A percentile compares a stretch with the other conserved stretches of the same genome.
Evolutionary conservation across 2,329 filamentous ascomycete species (phyloP).

Genomic region (Aspergillus clavatus): DNA sequence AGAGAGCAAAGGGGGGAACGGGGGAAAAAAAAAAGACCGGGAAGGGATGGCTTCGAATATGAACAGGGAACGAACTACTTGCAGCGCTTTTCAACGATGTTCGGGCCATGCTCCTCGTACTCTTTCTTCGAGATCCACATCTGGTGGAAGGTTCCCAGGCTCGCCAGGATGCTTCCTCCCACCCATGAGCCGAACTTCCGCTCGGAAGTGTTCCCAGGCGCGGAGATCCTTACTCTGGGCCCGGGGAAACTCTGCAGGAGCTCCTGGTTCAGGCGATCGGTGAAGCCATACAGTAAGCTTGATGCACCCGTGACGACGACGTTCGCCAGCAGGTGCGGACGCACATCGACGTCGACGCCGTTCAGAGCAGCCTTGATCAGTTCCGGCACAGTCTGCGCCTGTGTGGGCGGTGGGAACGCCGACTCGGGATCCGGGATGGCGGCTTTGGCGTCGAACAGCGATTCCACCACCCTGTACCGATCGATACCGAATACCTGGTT

Average conservation of each 20-base stretch:
- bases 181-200: conserved; percentile 92
- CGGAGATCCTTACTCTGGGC: conserved; percentile 80
- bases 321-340: conserved; percentile 76
- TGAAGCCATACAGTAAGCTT: conserved; percentile 84
- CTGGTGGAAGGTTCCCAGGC: conserved; percentile 95
- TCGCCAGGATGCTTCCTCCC: conserved; percentile 90
- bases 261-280: conserved; percentile 82
- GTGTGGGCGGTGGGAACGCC: conserved; percentile 51
- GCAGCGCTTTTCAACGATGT: conserved; percentile 93
- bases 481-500: conserved; percentile 93
- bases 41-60: not conserved
- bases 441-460: conserved; percentile 81
- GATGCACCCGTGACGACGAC: conserved; percentile 89
- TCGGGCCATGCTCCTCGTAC: conserved; percentile 88
- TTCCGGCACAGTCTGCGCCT: conserved; percentile 75
- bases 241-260: conserved; percentile 76
- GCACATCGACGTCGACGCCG: conserved; percentile 82
- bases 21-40: conserved; percentile 1
- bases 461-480: conserved; percentile 79
- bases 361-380: conserved; percentile 73
- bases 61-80: conserved; percentile 53
- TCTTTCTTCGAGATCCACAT: conserved; percentile 99
- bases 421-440: conserved; percentile 53
- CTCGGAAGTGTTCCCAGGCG: conserved; percentile 80
- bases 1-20: not conserved